Percentiles rank a stretch among this genome's conserved stretches.
Conservation (phyloP, 257 asterid species). For the Nicotiana knightiana region DNA sequence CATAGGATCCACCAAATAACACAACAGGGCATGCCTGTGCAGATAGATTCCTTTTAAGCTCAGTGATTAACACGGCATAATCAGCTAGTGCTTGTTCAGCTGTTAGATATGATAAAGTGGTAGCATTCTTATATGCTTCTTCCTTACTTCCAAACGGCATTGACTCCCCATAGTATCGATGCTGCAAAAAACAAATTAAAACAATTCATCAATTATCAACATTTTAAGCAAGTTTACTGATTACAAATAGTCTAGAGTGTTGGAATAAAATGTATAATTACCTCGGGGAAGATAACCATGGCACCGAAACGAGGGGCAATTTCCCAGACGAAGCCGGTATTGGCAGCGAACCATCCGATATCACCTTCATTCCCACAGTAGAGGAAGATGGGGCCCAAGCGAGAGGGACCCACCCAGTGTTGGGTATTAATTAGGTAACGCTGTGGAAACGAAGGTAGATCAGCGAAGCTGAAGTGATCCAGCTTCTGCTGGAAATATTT, state of each 20-base stretch:
- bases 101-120: slow-evolving; percentile 62
- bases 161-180: slow-evolving; percentile 88
- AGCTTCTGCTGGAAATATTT: slow-evolving; percentile 68
- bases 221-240: background rate
- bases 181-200: slow-evolving; percentile 48
- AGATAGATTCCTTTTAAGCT: slow-evolving; percentile 67
- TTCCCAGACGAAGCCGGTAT: slow-evolving; percentile 88
- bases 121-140: slow-evolving; percentile 68
- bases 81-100: slow-evolving; percentile 95
- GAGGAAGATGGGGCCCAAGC: slow-evolving; percentile 63
- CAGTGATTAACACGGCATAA: slow-evolving; percentile 74
- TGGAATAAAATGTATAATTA: slow-evolving; percentile 1
- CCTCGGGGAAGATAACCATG: slow-evolving; percentile 85
- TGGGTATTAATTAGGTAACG: slow-evolving; percentile 71
- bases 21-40: slow-evolving; percentile 80
- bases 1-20: slow-evolving; percentile 95
- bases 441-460: slow-evolving; percentile 57
- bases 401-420: slow-evolving; percentile 65
- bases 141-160: slow-evolving; percentile 72
- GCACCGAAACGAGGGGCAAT: slow-evolving; percentile 77
- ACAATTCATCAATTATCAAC: background rate
- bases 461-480: slow-evolving; percentile 80
- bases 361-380: slow-evolving; percentile 95
- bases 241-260: background rate
- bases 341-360: slow-evolving; percentile 88